phyloP scores from a whole-genome alignment of 2,329 filamentous ascomycete genomes.

The Pestalotiopsis sp. region DNA sequence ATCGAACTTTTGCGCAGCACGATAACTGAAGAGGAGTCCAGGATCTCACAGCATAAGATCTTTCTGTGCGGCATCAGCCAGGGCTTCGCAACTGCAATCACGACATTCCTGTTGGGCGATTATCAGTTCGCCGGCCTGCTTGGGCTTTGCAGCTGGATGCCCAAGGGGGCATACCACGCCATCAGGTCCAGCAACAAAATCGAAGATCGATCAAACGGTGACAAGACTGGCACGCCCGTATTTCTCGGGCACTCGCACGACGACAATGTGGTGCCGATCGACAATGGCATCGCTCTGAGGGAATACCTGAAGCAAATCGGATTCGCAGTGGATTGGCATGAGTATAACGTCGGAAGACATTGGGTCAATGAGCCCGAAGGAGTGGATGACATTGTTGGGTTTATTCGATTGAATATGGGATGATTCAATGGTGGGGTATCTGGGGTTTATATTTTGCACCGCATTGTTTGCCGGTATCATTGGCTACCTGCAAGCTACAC shows the following conservation, averaged over 20 bases:
- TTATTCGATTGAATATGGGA: constrained; percentile 14
- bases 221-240: constrained; percentile 20
- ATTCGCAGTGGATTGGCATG: constrained; percentile 27
- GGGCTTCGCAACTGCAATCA: constrained; percentile 30
- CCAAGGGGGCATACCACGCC: constrained; percentile 10
- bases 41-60: constrained; percentile 25
- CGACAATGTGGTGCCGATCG: constrained; percentile 29
- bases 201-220: neutral
- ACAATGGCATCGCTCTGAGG: constrained; percentile 25
- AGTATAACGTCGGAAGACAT: constrained; percentile 28
- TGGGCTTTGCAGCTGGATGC: constrained; percentile 33
- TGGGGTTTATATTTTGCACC: too few relatives aligned
- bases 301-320: constrained; percentile 18
- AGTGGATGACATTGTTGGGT: constrained; percentile 24
- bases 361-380: constrained; percentile 31
- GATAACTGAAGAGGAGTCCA: constrained; percentile 24
- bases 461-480: too few relatives aligned
- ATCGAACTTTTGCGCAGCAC: constrained; percentile 19
- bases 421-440: neutral
- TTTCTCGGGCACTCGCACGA: constrained; percentile 31
- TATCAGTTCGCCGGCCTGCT: constrained; percentile 27
- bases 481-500: too few relatives aligned
- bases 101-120: constrained; percentile 16
- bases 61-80: constrained; percentile 35
- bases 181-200: neutral